Base-by-base conservation (phyloP, 306 rosid genomes). In the Quercus cerris region DNA sequence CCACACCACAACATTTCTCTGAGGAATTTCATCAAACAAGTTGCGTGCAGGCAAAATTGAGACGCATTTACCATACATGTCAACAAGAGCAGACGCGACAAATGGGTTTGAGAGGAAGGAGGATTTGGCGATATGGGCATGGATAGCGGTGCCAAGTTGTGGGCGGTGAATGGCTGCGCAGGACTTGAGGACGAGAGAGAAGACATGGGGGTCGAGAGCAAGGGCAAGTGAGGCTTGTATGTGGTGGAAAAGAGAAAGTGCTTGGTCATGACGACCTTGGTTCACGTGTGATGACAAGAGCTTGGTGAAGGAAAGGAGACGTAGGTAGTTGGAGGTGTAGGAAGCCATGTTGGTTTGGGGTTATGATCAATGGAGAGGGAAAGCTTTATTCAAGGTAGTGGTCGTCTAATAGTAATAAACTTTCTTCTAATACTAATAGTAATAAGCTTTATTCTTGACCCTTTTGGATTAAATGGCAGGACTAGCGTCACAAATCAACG, bases 171-270 rank as follows among this genome's bases (percentile, higher is more conserved):
- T 66, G 77, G 93, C 73, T 11, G 97, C 77, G 87, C 97, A 93
- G 75, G 97, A 93, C 81, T 91, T 93, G 81, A 91, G 91, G 74
- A 79, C 77, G 79, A 91, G 91, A 71, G 97, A 89, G 90, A 91
- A 87, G 74, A 93, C 93, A 62, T 93, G 97, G 35, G 97, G 86
- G 77, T 93, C 97, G 15, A 89, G 91, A 41, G 80, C 41, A 38
- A 91, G 84, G 18, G 80, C 73, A 7, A 84, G 87, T 0, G 88
- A 73, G 57, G 92, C 49, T 1, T 91, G 97, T n/a, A 93, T 86
- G 77, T 86, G 86, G 86, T 76, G 90, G 86, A 93, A 93, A 44
- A 88, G 81, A 44, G 84, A 5, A 15, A 93, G 91, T 46, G 94
- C 91, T 71, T 80, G 54, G 20, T 80, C 80, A 63, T 93, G 97